These are phyloP conservation scores for Lepidium didymum DNA, from an alignment of 345 rosid species.

Conservation along the genomic window DNA sequence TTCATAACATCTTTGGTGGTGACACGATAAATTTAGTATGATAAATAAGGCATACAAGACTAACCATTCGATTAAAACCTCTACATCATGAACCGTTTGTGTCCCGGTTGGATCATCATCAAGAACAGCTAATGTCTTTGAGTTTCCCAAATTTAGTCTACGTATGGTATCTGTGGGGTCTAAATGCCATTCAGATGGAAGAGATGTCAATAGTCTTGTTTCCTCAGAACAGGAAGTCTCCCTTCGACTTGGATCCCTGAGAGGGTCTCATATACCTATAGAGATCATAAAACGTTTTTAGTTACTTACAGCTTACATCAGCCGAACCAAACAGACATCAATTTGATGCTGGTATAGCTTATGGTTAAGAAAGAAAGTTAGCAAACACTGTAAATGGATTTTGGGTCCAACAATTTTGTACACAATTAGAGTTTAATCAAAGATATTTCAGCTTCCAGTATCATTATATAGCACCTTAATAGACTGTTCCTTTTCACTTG, in stretches of 20 bases:
- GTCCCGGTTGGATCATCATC: constrained; percentile 99
- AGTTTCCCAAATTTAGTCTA: constrained; percentile 48
- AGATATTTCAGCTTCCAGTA: constrained; percentile 1
- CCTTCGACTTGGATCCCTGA: constrained; percentile 82
- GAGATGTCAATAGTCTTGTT: constrained; percentile 57
- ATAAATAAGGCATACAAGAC: constrained; percentile 15
- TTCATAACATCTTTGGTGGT: neutral
- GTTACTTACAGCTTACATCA: constrained; percentile 10
- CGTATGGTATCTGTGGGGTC: constrained; percentile 68
- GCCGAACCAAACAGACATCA: neutral
- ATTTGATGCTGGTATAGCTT: neutral
- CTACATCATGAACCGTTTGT: constrained; percentile 94
- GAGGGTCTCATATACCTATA: constrained; percentile 84
- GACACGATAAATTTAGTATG: neutral
- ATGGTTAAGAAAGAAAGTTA: neutral
- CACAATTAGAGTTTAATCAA: neutral
- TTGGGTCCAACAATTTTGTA: neutral
- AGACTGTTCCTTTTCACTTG: neutral
- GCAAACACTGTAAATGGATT: neutral
- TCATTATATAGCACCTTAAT: neutral
- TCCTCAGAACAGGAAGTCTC: constrained; percentile 60
- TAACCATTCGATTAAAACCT: constrained; percentile 96
- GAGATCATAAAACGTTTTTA: neutral
- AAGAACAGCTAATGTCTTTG: constrained; percentile 79
- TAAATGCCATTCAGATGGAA: constrained; percentile 80